Evolutionary conservation across 495 filamentous ascomycete species (phyloP).

Genomic region (Halenospora varia): DNA sequence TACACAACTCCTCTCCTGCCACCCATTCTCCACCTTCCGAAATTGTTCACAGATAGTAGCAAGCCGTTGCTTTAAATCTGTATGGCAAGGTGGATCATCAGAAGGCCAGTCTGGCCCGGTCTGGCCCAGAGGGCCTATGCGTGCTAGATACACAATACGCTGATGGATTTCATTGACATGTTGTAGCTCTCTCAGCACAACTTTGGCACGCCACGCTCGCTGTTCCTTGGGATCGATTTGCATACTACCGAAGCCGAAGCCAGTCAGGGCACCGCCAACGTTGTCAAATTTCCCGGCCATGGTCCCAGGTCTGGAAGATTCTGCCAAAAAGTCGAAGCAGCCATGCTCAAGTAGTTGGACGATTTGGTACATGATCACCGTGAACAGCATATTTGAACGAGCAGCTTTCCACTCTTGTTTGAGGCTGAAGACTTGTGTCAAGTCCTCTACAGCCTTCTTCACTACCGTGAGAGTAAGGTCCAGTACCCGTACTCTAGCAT

Average conservation of each 20-base stretch:
- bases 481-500: not conserved
- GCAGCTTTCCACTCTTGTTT: not conserved
- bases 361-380: not conserved
- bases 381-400: not conserved
- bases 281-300: not conserved
- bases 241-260: not conserved
- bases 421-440: not conserved
- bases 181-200: not conserved
- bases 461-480: not conserved
- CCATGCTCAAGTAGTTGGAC: not conserved
- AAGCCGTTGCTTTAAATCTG: no score
- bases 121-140: not conserved
- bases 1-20: no score
- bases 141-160: not conserved
- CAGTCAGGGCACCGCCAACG: not conserved
- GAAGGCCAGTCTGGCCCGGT: no score
- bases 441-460: not conserved
- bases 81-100: no score
- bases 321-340: not conserved
- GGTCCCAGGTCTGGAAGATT: not conserved
- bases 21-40: no score
- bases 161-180: not conserved
- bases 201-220: not conserved
- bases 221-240: not conserved
- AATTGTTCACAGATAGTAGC: no score